phyloP scores from a whole-genome alignment of 139 green algal species.

The Penium margaritaceum region DNA sequence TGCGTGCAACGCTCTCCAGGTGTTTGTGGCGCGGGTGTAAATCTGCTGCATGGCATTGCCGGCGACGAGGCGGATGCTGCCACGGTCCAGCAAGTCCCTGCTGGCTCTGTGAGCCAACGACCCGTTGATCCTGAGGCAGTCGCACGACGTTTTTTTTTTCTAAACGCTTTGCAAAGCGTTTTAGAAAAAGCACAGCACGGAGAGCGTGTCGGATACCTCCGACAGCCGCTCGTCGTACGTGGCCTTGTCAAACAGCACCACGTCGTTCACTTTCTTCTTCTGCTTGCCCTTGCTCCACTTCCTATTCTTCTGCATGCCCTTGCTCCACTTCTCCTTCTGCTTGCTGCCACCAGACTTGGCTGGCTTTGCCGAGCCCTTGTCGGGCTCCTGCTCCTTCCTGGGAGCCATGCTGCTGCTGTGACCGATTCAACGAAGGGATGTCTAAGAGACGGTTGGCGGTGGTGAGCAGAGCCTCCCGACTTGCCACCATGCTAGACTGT shows the following conservation, averaged over 20 bases:
- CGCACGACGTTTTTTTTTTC: no score
- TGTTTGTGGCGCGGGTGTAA: conserved; percentile 81
- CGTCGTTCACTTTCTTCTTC: conserved; percentile 99
- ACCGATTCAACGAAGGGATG: no score
- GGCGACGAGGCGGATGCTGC: conserved; percentile 75
- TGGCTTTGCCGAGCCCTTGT: conserved; percentile 23
- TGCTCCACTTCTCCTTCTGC: conserved; percentile 89
- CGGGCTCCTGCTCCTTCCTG: conserved; percentile 24
- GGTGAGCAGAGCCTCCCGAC: no score
- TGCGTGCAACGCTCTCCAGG: no score
- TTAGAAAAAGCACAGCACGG: no score
- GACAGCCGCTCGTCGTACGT: conserved; percentile 91
- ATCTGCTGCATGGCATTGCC: conserved; percentile 78
- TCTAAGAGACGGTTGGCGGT: no score
- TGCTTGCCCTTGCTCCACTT: conserved; percentile 92
- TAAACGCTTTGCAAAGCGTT: no score
- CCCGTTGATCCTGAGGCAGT: conserved; percentile 35
- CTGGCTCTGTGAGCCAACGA: conserved; percentile 27
- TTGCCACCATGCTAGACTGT: no score
- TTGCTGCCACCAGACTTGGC: conserved; percentile 64
- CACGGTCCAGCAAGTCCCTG: conserved; percentile 71
- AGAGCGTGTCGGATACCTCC: conserved; percentile 92
- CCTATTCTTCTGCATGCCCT: no score
- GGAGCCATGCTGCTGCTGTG: no score
- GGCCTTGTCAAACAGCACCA: conserved; percentile 89